phyloP scores from a whole-genome alignment of 2,329 filamentous ascomycete genomes.

The Phyllosticta ampelicida region DNA sequence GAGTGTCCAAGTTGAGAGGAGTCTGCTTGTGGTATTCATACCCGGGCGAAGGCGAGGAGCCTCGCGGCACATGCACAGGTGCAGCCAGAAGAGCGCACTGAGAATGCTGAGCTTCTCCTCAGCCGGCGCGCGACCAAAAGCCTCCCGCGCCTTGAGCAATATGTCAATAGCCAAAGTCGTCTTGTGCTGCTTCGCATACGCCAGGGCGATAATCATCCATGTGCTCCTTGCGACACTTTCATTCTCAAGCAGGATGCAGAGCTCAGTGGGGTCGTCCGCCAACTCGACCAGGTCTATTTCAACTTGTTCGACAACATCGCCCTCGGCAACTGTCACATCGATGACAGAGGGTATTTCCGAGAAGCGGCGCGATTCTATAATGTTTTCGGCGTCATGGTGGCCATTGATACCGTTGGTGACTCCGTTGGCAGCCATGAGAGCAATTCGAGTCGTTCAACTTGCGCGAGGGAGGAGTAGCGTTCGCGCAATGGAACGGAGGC shows the following conservation, averaged over 20 bases:
- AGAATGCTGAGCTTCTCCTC: conserved; percentile 81
- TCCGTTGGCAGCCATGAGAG: conserved; percentile 8
- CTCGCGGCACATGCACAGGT: conserved; percentile 78
- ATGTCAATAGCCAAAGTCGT: conserved; percentile 71
- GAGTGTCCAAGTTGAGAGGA: neutral
- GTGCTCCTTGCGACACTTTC: conserved; percentile 84
- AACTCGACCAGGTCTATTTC: conserved; percentile 89
- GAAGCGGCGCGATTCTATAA: conserved; percentile 10
- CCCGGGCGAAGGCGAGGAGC: conserved; percentile 57
- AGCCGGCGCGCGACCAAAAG: conserved; percentile 56
- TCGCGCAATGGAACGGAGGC: neutral
- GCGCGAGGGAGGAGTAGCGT: neutral
- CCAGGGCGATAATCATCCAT: conserved; percentile 96
- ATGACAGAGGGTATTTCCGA: conserved; percentile 7
- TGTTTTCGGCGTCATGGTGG: neutral
- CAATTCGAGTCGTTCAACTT: neutral
- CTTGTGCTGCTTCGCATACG: conserved; percentile 93
- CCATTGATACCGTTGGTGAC: conserved; percentile 9
- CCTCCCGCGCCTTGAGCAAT: conserved; percentile 60
- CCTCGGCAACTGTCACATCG: conserved; percentile 48
- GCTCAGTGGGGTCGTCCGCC: conserved; percentile 84
- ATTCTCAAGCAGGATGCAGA: conserved; percentile 90
- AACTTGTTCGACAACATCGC: conserved; percentile 59
- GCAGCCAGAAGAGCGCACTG: conserved; percentile 80
- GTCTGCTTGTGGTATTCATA: conserved; percentile 12